phyloP scores from a whole-genome alignment of 495 filamentous ascomycete genomes.

The Penicillium subrubescens region DNA sequence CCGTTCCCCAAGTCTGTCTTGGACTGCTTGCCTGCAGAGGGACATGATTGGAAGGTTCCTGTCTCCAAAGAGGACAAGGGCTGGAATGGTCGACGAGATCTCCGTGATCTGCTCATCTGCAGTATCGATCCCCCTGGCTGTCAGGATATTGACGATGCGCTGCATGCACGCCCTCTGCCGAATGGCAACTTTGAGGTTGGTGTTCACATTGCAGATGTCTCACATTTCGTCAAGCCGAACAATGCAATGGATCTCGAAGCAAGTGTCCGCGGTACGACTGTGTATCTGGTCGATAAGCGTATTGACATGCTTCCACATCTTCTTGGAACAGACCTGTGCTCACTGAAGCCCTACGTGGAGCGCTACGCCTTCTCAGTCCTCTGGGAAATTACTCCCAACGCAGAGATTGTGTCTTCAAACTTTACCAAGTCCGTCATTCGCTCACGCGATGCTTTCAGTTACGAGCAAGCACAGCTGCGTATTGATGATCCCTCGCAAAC shows the following conservation, averaged over 20 bases:
- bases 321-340: slow-evolving; percentile 93
- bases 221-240: slow-evolving; percentile 95
- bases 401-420: slow-evolving; percentile 75
- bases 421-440: slow-evolving; percentile 98
- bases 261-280: slow-evolving; percentile 89
- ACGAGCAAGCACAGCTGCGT: slow-evolving; percentile 89
- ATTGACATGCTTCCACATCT: slow-evolving; percentile 99
- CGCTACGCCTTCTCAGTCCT: slow-evolving; percentile 94
- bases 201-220: slow-evolving; percentile 98
- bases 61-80: slow-evolving; percentile 72
- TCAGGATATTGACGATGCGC: slow-evolving; percentile 97
- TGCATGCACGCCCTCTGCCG: slow-evolving; percentile 80
- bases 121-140: slow-evolving; percentile 96
- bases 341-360: slow-evolving; percentile 95
- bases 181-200: slow-evolving; percentile 97
- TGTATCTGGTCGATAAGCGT: slow-evolving; percentile 97
- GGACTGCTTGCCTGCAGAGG: slow-evolving; percentile 88
- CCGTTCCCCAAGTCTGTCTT: slow-evolving; percentile 94
- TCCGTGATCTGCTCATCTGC: slow-evolving; percentile 85
- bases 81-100: slow-evolving; percentile 81
- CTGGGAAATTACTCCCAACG: slow-evolving; percentile 88
- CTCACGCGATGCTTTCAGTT: slow-evolving; percentile 97
- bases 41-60: slow-evolving; percentile 93
- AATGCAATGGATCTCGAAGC: slow-evolving; percentile 97
- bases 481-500: slow-evolving; percentile 86